Evolutionary conservation across 257 asterid genomes (phyloP).

Genomic region (Fraxinus americana): DNA sequence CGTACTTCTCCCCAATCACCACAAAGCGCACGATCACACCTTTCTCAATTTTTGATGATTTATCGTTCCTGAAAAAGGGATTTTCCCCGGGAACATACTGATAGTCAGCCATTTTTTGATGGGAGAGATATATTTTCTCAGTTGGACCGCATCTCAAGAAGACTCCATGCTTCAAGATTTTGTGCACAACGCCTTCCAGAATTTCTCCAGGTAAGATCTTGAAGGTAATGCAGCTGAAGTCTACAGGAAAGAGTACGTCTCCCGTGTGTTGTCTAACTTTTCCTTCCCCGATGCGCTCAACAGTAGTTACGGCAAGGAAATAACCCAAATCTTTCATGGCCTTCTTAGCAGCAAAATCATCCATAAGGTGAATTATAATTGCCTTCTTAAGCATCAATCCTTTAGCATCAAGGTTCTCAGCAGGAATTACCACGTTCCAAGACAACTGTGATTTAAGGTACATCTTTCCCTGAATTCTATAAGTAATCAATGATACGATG

Average conservation of each 20-base stretch:
- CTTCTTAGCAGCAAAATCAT: conserved; percentile 64
- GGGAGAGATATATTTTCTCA: conserved; percentile 65
- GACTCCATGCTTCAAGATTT: conserved; percentile 61
- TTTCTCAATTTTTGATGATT: conserved; percentile 46
- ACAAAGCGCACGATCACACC: conserved; percentile 47
- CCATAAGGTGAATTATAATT: conserved; percentile 55
- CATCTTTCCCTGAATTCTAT: conserved; percentile 38
- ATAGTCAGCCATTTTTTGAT: conserved; percentile 59
- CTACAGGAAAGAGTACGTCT: conserved; percentile 66
- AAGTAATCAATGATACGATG: background rate
- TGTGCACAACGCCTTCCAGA: conserved; percentile 68
- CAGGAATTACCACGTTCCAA: conserved; percentile 65
- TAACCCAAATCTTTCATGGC: conserved; percentile 67
- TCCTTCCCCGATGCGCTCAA: conserved; percentile 70
- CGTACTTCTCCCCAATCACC: conserved; percentile 66
- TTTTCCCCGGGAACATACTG: conserved; percentile 62
- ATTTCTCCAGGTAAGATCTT: conserved; percentile 76
- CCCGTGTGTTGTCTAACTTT: conserved; percentile 50
- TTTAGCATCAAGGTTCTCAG: conserved; percentile 63
- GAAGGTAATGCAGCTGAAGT: conserved; percentile 76
- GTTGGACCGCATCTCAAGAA: conserved; percentile 70
- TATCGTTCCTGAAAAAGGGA: conserved; percentile 51
- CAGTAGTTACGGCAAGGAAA: conserved; percentile 59
- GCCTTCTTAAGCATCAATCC: conserved; percentile 70
- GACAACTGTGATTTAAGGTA: conserved; percentile 58